phyloP scores from a whole-genome alignment of 371 early-diverging fungal species.

The Rhizopus arrhizus region DNA sequence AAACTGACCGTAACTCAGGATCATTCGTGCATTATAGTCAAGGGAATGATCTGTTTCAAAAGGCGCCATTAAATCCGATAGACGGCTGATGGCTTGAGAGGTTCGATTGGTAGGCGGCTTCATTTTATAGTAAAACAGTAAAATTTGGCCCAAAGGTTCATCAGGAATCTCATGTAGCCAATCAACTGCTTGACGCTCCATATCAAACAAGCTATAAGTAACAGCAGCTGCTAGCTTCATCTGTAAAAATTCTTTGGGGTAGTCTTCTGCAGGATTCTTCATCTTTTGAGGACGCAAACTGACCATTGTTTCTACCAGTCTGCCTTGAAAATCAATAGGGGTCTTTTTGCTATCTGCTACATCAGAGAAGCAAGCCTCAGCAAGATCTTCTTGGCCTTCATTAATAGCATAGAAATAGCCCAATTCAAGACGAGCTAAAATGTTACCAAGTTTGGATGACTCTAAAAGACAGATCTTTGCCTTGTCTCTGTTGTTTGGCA shows the following conservation, averaged over 20 bases:
- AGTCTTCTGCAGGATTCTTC: conserved; percentile 10
- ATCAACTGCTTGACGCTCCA: conserved; percentile 28
- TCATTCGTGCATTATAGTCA: conserved; percentile 21
- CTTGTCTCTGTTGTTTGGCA: conserved; percentile 15
- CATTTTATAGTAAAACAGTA: conserved; percentile 26
- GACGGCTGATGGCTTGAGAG: neutral
- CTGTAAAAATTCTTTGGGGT: conserved; percentile 13
- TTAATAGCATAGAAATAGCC: conserved; percentile 23
- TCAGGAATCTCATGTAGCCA: conserved; percentile 24
- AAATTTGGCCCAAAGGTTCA: conserved; percentile 17
- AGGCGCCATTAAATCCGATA: conserved; percentile 7
- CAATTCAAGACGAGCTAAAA: conserved; percentile 22
- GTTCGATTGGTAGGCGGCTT: conserved; percentile 7
- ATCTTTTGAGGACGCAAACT: conserved; percentile 10
- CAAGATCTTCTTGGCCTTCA: conserved; percentile 16
- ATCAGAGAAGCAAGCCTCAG: conserved; percentile 17
- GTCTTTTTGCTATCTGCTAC: conserved; percentile 14
- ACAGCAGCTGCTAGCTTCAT: conserved; percentile 31
- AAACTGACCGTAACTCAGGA: conserved; percentile 26
- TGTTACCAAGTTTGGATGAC: conserved; percentile 12
- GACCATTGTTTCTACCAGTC: conserved; percentile 14
- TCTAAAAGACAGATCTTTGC: conserved; percentile 10
- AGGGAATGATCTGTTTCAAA: conserved; percentile 5
- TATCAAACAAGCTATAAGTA: conserved; percentile 24
- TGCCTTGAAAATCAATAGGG: conserved; percentile 11